Percentiles rank a stretch among this genome's conserved stretches.
Conservation (phyloP, 495 filamentous ascomycete species). For the Usnea hakonensis region DNA sequence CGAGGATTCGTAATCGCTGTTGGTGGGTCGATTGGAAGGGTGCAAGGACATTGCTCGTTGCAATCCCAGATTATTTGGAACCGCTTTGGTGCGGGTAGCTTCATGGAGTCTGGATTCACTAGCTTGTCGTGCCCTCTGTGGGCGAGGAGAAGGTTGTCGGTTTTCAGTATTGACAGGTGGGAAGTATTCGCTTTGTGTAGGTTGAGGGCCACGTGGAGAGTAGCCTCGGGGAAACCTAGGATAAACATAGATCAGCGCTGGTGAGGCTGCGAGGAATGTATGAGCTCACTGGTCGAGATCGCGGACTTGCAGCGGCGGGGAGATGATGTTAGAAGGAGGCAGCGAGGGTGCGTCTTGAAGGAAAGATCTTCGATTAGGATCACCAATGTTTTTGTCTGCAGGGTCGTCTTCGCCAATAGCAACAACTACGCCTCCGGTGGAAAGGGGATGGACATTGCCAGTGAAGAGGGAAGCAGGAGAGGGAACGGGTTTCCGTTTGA, state of each 20-base stretch:
- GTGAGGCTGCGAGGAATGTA: background rate
- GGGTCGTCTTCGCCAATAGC: conserved; percentile 21
- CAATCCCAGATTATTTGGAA: conserved; percentile 17
- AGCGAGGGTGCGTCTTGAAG: conserved; percentile 11
- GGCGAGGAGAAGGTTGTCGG: conserved; percentile 1
- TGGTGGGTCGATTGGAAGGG: conserved; percentile 24
- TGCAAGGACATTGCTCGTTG: conserved; percentile 31
- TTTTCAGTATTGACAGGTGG: conserved; percentile 15
- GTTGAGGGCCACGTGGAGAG: conserved; percentile 15
- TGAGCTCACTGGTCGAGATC: conserved; percentile 26
- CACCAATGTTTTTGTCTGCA: background rate
- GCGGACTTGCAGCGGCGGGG: conserved; percentile 21
- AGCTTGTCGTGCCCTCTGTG: conserved; percentile 21
- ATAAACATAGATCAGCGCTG: conserved; percentile 13
- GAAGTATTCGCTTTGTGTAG: conserved; percentile 13
- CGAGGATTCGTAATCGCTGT: conserved; percentile 28
- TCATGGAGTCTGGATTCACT: conserved; percentile 29
- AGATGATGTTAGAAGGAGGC: conserved; percentile 14
- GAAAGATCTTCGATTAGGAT: conserved; percentile 3
- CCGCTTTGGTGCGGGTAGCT: conserved; percentile 12
- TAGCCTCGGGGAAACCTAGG: conserved; percentile 20
- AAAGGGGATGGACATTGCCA: conserved; percentile 15
- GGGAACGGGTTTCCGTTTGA: conserved; percentile 34
- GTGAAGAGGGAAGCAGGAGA: conserved; percentile 14
- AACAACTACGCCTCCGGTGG: conserved; percentile 18